Evolutionary conservation across 2,329 filamentous ascomycete species (phyloP).

Genomic region (Colletotrichum brevisporum): DNA sequence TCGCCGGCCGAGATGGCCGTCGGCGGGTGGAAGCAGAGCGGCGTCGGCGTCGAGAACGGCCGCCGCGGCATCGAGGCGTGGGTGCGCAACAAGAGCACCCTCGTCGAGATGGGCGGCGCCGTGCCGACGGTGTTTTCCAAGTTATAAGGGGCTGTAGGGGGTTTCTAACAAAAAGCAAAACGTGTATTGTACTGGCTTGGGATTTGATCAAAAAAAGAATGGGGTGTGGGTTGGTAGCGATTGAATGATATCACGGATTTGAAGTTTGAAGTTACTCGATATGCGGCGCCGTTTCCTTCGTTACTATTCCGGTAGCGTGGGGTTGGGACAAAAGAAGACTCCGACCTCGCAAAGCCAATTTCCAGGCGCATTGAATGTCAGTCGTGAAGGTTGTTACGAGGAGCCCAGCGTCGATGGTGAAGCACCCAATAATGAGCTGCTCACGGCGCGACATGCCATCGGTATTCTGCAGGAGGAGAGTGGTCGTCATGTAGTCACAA

Average conservation of each 20-base stretch:
- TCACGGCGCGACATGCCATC: too few relatives aligned
- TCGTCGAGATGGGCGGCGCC: slow-evolving; percentile 83
- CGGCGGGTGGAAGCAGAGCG: slow-evolving; percentile 92
- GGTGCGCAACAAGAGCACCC: slow-evolving; percentile 88
- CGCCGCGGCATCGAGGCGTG: slow-evolving; percentile 84
- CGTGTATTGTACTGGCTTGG: slow-evolving; percentile 2
- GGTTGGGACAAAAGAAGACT: too few relatives aligned
- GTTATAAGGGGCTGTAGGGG: slow-evolving; percentile 57
- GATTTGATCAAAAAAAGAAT: not conserved
- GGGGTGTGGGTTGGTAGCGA: slow-evolving; percentile 16
- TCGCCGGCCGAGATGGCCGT: slow-evolving; percentile 93
- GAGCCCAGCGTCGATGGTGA: too few relatives aligned
- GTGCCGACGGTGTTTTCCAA: slow-evolving; percentile 83
- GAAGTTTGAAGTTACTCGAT: not conserved
- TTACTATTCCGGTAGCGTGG: too few relatives aligned
- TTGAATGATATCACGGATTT: slow-evolving; percentile 28
- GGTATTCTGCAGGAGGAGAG: too few relatives aligned
- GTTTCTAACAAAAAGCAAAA: not conserved
- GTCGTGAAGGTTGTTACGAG: too few relatives aligned
- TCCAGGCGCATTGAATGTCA: too few relatives aligned
- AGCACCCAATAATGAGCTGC: too few relatives aligned
- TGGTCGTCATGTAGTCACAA: too few relatives aligned
- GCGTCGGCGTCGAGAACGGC: slow-evolving; percentile 90
- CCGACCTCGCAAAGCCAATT: too few relatives aligned
- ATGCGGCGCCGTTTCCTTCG: not conserved